Base-by-base conservation (phyloP, 805 yeast genomes). In the Sungouiella thailandica region DNA sequence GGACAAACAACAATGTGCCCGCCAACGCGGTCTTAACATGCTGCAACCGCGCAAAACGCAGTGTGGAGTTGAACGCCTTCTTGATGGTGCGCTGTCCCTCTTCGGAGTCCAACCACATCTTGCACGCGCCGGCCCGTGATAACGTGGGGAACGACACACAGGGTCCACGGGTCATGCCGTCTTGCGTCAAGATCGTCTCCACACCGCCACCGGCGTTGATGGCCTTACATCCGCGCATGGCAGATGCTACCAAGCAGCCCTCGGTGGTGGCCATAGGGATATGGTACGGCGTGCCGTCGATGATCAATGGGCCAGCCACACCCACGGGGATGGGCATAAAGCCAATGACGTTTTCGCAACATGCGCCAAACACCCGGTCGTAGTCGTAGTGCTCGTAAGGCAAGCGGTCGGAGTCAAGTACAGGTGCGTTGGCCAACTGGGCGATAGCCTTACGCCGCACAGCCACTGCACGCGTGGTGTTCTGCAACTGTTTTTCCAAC, bases 101-200 rank as follows among this genome's bases (percentile, higher is more conserved):
- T 43, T 83, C 95, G 22, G 96, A 84, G 57, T 93, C 98, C 37
- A 93, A 69, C 97, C 97, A 93, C 19, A 84, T 61, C 60, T 93
- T 93, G 51, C 96, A 93, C 17, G 87, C 87, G 53, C 97, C 98
- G 8, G 97, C 88, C 63, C 97, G 78, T 17, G 68, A 57, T 55
- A 93, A 74, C 7, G 83, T 62, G 28, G 93, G 83, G 71, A 93
- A 93, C 20, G 83, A 68, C 32, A 93, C 96, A 74, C 96, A 88
- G 28, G 99, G 99, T 25, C 98, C 99, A 68, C 99, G 83, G 12
- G 98, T 89, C 99, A 93, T 93, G 60, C 97, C 97, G 57, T 93
- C 99, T 48, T 80, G 83, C 10, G 96, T 86, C 47, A 93, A 72
- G 17, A 90, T 95, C 19, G 98, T 86, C 32, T 76, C 68, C 18